Evolutionary conservation across 768 basidiomycete species (phyloP).

Genomic region (Stropharia rugosoannulata): DNA sequence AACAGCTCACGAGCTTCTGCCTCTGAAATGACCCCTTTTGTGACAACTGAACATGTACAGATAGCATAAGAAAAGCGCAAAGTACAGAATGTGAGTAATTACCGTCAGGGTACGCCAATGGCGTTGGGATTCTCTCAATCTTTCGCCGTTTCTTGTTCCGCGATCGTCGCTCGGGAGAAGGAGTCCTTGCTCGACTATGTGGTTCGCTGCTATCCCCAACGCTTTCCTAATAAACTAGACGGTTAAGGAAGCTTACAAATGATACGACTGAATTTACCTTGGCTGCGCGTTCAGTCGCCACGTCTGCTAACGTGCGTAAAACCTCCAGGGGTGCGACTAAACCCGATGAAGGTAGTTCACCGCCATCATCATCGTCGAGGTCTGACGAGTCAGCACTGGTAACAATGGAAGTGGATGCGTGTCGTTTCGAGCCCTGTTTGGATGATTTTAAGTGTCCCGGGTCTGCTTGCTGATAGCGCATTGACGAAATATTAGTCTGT

Average conservation of each 20-base stretch:
- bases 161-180: constrained; percentile 67
- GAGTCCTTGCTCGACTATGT: constrained; percentile 70
- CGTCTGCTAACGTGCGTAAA: constrained; percentile 76
- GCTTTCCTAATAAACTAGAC: constrained; percentile 43
- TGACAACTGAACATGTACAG: constrained; percentile 57
- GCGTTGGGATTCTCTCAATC: constrained; percentile 56
- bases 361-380: constrained; percentile 78
- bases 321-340: constrained; percentile 89
- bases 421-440: constrained; percentile 53
- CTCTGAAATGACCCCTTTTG: constrained; percentile 79
- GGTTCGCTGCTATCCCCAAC: constrained; percentile 77
- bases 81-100: constrained; percentile 5
- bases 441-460: constrained; percentile 31
- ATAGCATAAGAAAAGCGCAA: constrained; percentile 9
- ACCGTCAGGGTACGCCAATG: constrained; percentile 80
- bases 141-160: constrained; percentile 74
- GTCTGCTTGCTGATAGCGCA: constrained; percentile 57
- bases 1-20: constrained; percentile 85
- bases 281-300: constrained; percentile 75
- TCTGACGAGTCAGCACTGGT: constrained; percentile 84
- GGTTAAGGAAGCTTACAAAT: not conserved
- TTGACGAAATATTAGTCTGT: constrained; percentile 54
- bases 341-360: constrained; percentile 77
- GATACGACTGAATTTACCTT: constrained; percentile 46
- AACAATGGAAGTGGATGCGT: constrained; percentile 62